Conservation (phyloP, 306 rosid species). For the Cajanus cajan region DNA sequence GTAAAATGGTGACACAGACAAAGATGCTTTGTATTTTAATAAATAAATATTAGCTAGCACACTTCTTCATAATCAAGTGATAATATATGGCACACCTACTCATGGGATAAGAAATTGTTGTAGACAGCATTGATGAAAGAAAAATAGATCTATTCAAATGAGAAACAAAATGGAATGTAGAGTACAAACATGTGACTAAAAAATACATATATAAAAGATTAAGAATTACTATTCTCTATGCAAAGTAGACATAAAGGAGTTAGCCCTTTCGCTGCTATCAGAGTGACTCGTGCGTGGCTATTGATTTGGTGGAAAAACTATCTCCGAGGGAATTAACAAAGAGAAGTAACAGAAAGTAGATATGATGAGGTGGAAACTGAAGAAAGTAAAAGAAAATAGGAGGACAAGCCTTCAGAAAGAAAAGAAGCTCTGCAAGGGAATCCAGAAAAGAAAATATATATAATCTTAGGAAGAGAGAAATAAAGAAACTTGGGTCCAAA, state of each 20-base stretch:
- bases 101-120: background rate
- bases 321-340: background rate
- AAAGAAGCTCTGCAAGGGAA: background rate
- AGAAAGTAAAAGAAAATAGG: background rate
- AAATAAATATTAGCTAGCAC: background rate
- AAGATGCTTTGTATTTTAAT: background rate
- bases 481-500: too few species aligned
- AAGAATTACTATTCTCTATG: background rate
- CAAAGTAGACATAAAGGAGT: background rate
- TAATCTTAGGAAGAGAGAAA: background rate
- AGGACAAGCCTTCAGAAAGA: background rate
- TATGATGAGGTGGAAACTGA: background rate
- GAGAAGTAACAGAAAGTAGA: background rate
- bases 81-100: background rate
- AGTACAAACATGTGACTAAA: background rate
- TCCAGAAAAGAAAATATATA: background rate
- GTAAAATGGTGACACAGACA: conserved; percentile 10
- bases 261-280: background rate
- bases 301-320: background rate
- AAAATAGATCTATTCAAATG: background rate
- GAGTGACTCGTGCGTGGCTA: background rate
- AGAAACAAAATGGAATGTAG: background rate
- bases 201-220: background rate
- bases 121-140: background rate
- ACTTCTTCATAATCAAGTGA: background rate